These are phyloP conservation scores for Solanum ossicruentum DNA, from an alignment of 257 asterid genomes.

Conservation along the genomic window DNA sequence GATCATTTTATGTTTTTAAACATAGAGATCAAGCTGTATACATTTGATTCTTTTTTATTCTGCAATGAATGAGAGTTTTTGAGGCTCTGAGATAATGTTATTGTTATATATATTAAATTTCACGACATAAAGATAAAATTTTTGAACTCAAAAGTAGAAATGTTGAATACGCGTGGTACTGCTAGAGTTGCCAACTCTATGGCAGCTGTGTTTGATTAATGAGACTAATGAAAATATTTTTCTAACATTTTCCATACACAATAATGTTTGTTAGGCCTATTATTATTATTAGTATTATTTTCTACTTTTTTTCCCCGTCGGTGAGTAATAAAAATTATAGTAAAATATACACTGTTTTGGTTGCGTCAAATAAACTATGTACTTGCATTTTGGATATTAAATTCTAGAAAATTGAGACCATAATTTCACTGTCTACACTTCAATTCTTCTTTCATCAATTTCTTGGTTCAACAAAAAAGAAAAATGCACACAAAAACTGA, in stretches of 20 bases:
- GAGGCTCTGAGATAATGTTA: no score
- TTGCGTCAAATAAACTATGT: not conserved
- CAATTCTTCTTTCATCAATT: not conserved
- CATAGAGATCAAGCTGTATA: no score
- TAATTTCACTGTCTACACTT: not conserved
- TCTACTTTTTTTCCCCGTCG: not conserved
- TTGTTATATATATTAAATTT: no score
- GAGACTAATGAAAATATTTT: not conserved
- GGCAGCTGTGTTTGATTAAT: not conserved
- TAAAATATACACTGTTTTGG: not conserved
- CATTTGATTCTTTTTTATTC: no score
- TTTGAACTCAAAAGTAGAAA: not conserved
- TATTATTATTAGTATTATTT: not conserved
- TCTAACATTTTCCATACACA: not conserved
- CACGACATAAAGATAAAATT: not conserved
- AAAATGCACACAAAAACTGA: constrained; percentile 77
- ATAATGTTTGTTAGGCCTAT: not conserved
- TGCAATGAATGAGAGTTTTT: no score
- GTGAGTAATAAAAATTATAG: not conserved
- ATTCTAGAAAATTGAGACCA: no score
- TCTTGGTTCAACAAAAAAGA: not conserved
- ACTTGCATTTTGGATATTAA: not conserved
- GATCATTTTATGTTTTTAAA: no score
- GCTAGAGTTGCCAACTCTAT: constrained; percentile 8
- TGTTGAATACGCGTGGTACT: not conserved